Conservation (phyloP, 2,329 filamentous ascomycete species). For the Cordyceps militaris region DNA sequence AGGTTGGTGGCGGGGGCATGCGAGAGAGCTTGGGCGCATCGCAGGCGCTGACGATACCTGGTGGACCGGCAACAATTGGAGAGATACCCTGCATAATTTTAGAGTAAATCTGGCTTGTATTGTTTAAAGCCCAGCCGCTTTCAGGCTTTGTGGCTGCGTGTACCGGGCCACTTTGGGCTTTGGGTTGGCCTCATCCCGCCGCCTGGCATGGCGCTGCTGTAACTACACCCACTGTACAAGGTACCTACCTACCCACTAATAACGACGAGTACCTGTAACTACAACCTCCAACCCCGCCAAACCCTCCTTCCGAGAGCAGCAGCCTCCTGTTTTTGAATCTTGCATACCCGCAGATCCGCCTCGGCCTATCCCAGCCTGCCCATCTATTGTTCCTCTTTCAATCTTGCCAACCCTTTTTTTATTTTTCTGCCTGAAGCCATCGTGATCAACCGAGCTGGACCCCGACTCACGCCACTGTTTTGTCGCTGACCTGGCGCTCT, state of each 20-base stretch:
- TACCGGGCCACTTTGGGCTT: neutral
- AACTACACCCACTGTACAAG: too few relatives aligned
- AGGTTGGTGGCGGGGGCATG: neutral
- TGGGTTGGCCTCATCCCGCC: neutral
- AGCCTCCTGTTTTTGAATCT: slow-evolving; percentile 11
- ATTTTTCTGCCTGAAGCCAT: neutral
- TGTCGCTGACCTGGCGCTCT: slow-evolving; percentile 3
- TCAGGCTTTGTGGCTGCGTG: neutral
- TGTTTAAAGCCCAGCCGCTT: too few relatives aligned
- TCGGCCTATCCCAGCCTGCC: neutral
- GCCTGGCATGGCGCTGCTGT: neutral
- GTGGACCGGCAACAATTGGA: neutral
- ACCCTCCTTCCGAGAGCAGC: neutral
- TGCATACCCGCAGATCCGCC: slow-evolving; percentile 6
- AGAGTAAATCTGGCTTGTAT: neutral
- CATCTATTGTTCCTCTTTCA: neutral
- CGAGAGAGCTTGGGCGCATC: neutral
- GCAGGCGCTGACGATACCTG: neutral
- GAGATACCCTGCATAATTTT: neutral
- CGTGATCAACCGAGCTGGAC: neutral
- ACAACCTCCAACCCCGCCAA: slow-evolving; percentile 3
- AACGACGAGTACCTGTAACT: too few relatives aligned
- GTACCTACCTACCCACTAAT: neutral
- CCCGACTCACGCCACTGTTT: neutral
- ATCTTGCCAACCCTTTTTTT: neutral